phyloP scores from a whole-genome alignment of 1,139 yeast species.

The Hanseniaspora gamundiae region DNA sequence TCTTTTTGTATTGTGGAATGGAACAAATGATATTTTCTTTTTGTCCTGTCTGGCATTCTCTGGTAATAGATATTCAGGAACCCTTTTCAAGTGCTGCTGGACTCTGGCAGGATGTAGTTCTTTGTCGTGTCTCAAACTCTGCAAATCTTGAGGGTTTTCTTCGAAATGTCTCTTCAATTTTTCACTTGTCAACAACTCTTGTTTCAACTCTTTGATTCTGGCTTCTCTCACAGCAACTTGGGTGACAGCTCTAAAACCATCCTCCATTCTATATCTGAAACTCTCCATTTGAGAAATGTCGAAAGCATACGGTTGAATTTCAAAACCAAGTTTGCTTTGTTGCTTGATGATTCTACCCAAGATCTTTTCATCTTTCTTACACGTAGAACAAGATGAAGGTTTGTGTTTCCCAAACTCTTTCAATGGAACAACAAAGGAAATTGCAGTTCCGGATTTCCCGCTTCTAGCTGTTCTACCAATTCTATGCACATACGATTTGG shows the following conservation, averaged over 20 bases:
- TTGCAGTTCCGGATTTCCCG: constrained; percentile 88
- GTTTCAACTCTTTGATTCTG: constrained; percentile 76
- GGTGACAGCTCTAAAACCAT: constrained; percentile 92
- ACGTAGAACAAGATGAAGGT: constrained; percentile 55
- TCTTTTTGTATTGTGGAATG: constrained; percentile 50
- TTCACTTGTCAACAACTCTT: constrained; percentile 79
- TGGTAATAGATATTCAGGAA: constrained; percentile 86
- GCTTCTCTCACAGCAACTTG: constrained; percentile 87
- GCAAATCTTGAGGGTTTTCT: constrained; percentile 94
- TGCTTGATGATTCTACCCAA: constrained; percentile 64
- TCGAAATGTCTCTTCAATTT: constrained; percentile 90
- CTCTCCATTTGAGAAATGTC: constrained; percentile 91
- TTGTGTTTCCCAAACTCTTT: constrained; percentile 86
- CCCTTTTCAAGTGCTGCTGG: constrained; percentile 78
- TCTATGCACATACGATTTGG: constrained; percentile 86
- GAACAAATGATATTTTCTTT: constrained; percentile 61
- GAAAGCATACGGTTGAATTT: constrained; percentile 73
- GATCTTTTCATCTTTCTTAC: constrained; percentile 79
- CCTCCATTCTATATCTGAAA: constrained; percentile 93
- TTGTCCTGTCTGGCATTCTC: constrained; percentile 55
- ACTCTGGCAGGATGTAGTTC: constrained; percentile 74
- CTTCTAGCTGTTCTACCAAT: constrained; percentile 98
- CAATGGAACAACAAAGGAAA: constrained; percentile 79
- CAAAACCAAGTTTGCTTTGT: constrained; percentile 64
- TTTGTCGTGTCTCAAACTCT: constrained; percentile 80